These are phyloP conservation scores for Carallia brachiata DNA, from an alignment of 345 rosid genomes.

Conservation along the genomic window DNA sequence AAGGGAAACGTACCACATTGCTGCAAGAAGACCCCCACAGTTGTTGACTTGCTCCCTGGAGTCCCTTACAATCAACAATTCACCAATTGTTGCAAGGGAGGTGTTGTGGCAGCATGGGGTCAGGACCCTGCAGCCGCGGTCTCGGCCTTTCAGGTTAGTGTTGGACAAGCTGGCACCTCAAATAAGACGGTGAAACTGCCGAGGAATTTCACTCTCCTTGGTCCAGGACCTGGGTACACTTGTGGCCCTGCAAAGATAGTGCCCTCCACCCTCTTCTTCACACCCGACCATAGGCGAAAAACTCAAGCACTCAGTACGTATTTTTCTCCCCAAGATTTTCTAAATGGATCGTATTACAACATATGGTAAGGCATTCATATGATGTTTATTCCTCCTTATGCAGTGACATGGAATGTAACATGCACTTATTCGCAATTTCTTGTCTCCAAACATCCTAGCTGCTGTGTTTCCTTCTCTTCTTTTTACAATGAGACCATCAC, in stretches of 20 bases:
- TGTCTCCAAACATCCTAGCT: constrained; percentile 25
- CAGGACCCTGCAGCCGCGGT: constrained; percentile 64
- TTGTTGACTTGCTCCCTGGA: constrained; percentile 74
- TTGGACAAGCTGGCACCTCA: constrained; percentile 73
- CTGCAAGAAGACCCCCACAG: constrained; percentile 53
- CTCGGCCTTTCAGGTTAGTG: constrained; percentile 67
- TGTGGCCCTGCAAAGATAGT: constrained; percentile 76
- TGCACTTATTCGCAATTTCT: constrained; percentile 31
- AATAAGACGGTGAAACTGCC: constrained; percentile 77
- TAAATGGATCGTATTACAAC: neutral
- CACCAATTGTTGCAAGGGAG: constrained; percentile 69
- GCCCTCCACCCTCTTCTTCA: constrained; percentile 56
- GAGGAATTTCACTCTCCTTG: constrained; percentile 62
- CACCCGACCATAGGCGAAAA: constrained; percentile 59
- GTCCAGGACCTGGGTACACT: constrained; percentile 78
- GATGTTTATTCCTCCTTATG: constrained; percentile 1
- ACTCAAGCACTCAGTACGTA: constrained; percentile 74
- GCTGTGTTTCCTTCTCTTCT: constrained; percentile 26
- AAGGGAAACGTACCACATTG: constrained; percentile 72
- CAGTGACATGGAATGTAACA: constrained; percentile 34
- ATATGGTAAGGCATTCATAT: too few species aligned
- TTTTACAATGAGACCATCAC: constrained; percentile 30
- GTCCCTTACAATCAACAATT: constrained; percentile 76
- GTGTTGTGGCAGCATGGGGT: constrained; percentile 71
- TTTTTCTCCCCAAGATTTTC: neutral